A percentile compares a stretch with the other conserved stretches of the same genome.
These are phyloP conservation scores for Fonsecaea pugnacius DNA, from an alignment of 2,329 filamentous ascomycete genomes.

Conservation along the genomic window DNA sequence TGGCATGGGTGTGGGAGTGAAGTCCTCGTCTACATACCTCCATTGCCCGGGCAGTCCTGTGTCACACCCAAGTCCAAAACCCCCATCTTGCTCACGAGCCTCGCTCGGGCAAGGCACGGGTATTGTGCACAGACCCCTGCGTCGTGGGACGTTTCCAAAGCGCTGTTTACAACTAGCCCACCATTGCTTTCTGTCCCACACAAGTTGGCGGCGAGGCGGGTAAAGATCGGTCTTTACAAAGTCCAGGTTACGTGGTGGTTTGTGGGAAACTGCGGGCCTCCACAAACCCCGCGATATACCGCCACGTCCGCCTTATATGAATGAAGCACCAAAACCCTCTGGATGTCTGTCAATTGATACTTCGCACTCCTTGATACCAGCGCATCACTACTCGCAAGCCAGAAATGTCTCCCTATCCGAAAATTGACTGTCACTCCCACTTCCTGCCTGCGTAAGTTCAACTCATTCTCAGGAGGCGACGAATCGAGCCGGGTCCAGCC, in stretches of 20 bases:
- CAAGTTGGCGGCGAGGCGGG: slow-evolving; percentile 10
- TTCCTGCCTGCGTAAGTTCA: slow-evolving; percentile 31
- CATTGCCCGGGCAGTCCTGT: background rate
- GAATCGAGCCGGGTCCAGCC: background rate
- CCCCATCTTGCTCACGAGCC: background rate
- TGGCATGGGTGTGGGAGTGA: background rate
- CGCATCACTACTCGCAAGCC: background rate
- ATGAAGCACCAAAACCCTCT: background rate
- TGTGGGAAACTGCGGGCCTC: background rate
- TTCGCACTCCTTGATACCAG: background rate
- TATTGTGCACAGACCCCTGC: background rate
- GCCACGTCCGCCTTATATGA: background rate
- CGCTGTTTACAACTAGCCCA: background rate
- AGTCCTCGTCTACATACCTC: background rate
- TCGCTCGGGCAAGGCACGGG: background rate
- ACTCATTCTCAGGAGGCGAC: background rate
- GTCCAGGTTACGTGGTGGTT: background rate
- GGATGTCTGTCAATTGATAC: background rate
- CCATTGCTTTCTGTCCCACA: slow-evolving; percentile 6
- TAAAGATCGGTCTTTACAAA: slow-evolving; percentile 6
- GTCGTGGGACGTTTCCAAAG: background rate
- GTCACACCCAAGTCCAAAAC: background rate
- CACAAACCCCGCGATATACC: slow-evolving; percentile 8
- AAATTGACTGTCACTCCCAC: slow-evolving; percentile 37
- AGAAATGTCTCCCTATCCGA: slow-evolving; percentile 31